These are phyloP conservation scores for Neurospora africana DNA, from an alignment of 495 filamentous ascomycete species.

Conservation along the genomic window DNA sequence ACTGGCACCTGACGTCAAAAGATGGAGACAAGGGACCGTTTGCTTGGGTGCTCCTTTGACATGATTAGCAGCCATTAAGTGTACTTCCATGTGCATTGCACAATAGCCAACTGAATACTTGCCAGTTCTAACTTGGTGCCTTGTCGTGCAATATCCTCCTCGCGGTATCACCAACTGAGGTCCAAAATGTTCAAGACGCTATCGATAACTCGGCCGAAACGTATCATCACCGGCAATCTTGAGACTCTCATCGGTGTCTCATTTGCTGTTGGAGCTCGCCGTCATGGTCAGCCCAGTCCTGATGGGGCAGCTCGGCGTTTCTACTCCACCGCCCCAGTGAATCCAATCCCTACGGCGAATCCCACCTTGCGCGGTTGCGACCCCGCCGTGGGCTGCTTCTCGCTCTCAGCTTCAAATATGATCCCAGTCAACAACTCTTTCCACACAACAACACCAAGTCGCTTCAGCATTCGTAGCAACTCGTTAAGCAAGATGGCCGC, in stretches of 20 bases:
- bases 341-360: neutral
- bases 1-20: neutral
- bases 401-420: neutral
- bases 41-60: neutral
- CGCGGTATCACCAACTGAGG: neutral
- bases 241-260: neutral
- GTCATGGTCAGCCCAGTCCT: neutral
- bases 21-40: neutral
- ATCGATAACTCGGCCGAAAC: constrained; percentile 2
- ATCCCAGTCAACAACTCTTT: constrained; percentile 8
- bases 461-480: constrained; percentile 1
- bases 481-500: constrained; percentile 50
- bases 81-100: neutral
- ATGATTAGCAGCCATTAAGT: neutral
- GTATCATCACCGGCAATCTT: neutral
- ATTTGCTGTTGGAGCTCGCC: neutral
- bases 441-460: constrained; percentile 10
- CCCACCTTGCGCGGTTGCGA: neutral
- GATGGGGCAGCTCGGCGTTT: neutral
- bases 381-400: neutral
- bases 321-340: constrained; percentile 11
- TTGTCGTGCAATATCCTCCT: neutral
- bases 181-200: constrained; percentile 12
- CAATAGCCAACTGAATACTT: neutral
- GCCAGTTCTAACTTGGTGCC: neutral